These are phyloP conservation scores for Laetiporus sulphureus DNA, from an alignment of 1,284 basidiomycete genomes.

Conservation along the genomic window DNA sequence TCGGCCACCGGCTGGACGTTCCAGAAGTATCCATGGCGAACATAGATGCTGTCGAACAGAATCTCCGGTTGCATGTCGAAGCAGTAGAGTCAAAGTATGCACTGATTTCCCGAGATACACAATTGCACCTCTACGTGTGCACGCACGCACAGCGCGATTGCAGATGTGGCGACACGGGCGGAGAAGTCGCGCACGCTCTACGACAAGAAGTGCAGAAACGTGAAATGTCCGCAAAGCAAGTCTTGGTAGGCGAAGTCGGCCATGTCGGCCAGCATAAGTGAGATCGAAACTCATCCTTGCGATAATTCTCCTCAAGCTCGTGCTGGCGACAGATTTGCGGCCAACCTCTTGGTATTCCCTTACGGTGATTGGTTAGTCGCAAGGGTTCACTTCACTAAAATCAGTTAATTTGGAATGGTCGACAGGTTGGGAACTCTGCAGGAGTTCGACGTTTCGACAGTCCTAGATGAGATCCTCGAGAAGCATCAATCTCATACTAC, in stretches of 20 bases:
- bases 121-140: conserved; percentile 47
- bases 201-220: conserved; percentile 22
- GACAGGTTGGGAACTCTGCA: conserved; percentile 56
- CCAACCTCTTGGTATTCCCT: conserved; percentile 72
- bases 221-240: conserved; percentile 11
- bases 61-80: conserved; percentile 29
- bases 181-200: conserved; percentile 35
- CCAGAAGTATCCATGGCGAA: conserved; percentile 40
- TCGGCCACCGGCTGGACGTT: conserved; percentile 41
- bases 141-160: conserved; percentile 32
- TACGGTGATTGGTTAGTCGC: conserved; percentile 63
- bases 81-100: too few relatives aligned
- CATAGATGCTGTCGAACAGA: conserved; percentile 36
- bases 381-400: neutral
- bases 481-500: conserved; percentile 18
- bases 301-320: neutral
- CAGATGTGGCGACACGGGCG: conserved; percentile 61
- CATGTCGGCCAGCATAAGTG: conserved; percentile 86
- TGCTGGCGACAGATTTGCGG: conserved; percentile 64
- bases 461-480: conserved; percentile 45
- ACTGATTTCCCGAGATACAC: neutral
- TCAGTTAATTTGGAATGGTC: neutral
- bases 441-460: conserved; percentile 44
- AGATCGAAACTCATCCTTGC: conserved; percentile 19
- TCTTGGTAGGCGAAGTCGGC: conserved; percentile 55